Evolutionary conservation across 768 basidiomycete genomes (phyloP).

Genomic region (Suillus subluteus): DNA sequence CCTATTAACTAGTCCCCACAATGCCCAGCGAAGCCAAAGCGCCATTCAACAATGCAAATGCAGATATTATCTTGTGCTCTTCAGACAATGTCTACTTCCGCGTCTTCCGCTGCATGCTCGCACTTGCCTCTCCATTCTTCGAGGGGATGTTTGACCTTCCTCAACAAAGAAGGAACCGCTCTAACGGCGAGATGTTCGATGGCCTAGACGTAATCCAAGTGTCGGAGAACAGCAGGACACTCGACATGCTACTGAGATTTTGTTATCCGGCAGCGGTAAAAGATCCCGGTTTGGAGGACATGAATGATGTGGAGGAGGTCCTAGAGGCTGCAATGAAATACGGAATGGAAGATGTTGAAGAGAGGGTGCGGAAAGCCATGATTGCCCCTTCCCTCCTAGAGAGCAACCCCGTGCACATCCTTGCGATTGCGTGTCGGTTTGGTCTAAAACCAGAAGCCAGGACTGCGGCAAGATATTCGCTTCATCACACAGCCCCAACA

Average conservation of each 20-base stretch:
- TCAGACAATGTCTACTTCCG: conserved; percentile 42
- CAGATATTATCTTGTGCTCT: conserved; percentile 55
- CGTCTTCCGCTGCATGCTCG: conserved; percentile 30
- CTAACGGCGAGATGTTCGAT: conserved; percentile 18
- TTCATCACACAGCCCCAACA: conserved; percentile 23
- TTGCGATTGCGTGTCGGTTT: conserved; percentile 39
- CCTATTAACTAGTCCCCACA: background rate
- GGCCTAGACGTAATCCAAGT: conserved; percentile 33
- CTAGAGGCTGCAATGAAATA: conserved; percentile 37
- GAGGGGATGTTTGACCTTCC: conserved; percentile 37
- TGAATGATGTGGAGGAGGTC: conserved; percentile 25
- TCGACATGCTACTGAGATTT: conserved; percentile 38
- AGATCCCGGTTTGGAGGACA: conserved; percentile 22
- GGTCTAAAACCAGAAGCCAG: conserved; percentile 34
- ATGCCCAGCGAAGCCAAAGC: conserved; percentile 29
- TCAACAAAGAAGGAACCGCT: conserved; percentile 15
- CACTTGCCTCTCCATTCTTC: conserved; percentile 34
- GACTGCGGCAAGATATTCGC: conserved; percentile 30
- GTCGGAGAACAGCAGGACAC: conserved; percentile 28
- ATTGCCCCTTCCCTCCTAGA: conserved; percentile 31
- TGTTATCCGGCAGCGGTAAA: conserved; percentile 38
- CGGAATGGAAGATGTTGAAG: conserved; percentile 31
- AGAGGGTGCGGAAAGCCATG: conserved; percentile 27
- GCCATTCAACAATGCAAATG: conserved; percentile 51
- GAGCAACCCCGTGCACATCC: conserved; percentile 32